These are phyloP conservation scores for Cryptococcus deneoformans DNA, from an alignment of 1,284 basidiomycete species.

Conservation along the genomic window DNA sequence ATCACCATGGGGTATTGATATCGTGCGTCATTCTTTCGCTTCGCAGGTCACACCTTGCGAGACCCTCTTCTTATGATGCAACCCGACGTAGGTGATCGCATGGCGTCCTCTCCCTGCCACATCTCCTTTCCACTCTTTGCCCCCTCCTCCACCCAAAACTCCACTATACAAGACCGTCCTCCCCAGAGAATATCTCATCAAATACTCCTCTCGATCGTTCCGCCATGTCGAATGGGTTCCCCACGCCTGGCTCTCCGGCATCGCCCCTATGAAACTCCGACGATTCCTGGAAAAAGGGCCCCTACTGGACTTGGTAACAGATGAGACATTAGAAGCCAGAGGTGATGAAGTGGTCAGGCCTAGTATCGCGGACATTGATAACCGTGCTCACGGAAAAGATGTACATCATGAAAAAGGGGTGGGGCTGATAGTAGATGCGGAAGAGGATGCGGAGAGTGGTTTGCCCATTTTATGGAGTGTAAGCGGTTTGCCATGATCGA, in stretches of 20 bases:
- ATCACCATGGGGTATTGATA: constrained; percentile 69
- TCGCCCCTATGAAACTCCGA: constrained; percentile 61
- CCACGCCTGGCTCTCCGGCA: constrained; percentile 78
- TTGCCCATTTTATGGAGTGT: constrained; percentile 59
- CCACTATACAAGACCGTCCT: constrained; percentile 58
- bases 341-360: constrained; percentile 48
- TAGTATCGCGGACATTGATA: constrained; percentile 25
- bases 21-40: constrained; percentile 21
- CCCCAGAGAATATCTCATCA: constrained; percentile 84
- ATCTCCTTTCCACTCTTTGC: neutral
- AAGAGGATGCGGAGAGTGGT: constrained; percentile 62
- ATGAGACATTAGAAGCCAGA: constrained; percentile 41
- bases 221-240: constrained; percentile 77
- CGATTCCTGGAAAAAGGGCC: constrained; percentile 72
- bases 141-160: constrained; percentile 48
- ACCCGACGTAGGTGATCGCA: constrained; percentile 63
- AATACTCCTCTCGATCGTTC: constrained; percentile 76
- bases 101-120: constrained; percentile 66
- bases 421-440: constrained; percentile 30
- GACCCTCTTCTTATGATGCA: neutral
- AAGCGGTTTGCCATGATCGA: constrained; percentile 9
- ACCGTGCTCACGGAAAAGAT: constrained; percentile 38
- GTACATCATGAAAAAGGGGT: constrained; percentile 7
- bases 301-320: constrained; percentile 61
- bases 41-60: neutral